Percentiles rank a stretch among this genome's conserved stretches.
Conservation (phyloP, 2,329 filamentous ascomycete genomes). For the Calonectria henricotiae region DNA sequence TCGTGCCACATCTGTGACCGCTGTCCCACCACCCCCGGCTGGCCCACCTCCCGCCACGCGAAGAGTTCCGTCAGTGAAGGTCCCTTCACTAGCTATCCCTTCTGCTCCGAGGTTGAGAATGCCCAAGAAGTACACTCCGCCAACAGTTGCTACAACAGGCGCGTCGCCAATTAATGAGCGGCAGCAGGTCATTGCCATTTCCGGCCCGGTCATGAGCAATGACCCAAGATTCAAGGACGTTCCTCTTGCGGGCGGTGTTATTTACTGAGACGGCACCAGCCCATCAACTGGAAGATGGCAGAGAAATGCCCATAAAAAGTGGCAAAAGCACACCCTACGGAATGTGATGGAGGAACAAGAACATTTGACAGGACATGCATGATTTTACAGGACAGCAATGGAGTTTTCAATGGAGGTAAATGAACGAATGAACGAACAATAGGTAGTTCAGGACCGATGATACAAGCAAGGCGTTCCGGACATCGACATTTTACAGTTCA, state of each 20-base stretch:
- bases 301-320: conserved; percentile 56
- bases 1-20: not conserved
- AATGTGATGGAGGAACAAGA: conserved; percentile 32
- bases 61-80: conserved; percentile 37
- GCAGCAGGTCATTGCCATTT: conserved; percentile 51
- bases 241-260: conserved; percentile 39
- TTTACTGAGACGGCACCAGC: conserved; percentile 14
- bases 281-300: not conserved
- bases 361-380: conserved; percentile 13
- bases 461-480: conserved; percentile 32
- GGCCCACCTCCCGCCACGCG: conserved; percentile 48
- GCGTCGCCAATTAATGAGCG: conserved; percentile 52
- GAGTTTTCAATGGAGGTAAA: conserved; percentile 9
- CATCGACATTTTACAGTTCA: conserved; percentile 4
- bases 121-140: conserved; percentile 63
- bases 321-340: conserved; percentile 59
- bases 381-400: conserved; percentile 21
- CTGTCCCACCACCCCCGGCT: conserved; percentile 51
- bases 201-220: conserved; percentile 51
- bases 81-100: conserved; percentile 59
- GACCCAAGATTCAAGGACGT: conserved; percentile 52
- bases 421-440: not conserved
- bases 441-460: conserved; percentile 15
- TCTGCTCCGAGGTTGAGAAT: conserved; percentile 59
- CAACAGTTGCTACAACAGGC: conserved; percentile 54